Conservation (phyloP, 1,284 basidiomycete genomes). For the Melampsora americana region DNA sequence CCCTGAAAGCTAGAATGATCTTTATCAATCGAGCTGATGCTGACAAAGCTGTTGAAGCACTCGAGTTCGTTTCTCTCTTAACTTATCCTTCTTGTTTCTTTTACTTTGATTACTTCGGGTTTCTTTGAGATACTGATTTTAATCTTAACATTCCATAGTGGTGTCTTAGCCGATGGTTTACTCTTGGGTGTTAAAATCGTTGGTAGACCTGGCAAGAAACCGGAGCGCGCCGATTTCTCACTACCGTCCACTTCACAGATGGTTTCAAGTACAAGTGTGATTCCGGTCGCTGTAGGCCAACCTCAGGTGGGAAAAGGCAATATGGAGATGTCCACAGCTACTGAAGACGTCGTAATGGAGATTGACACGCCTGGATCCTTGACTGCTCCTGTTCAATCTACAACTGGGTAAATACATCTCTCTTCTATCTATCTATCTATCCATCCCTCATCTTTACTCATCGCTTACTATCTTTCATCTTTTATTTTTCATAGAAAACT, state of each 20-base stretch:
- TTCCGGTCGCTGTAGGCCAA: neutral
- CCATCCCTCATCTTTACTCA: neutral
- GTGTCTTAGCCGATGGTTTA: slow-evolving; percentile 28
- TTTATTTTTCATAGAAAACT: slow-evolving; percentile 5
- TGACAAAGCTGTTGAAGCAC: slow-evolving; percentile 24
- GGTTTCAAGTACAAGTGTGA: neutral
- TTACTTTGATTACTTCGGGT: no score
- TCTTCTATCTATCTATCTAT: no score
- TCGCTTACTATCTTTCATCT: neutral
- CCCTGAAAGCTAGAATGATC: slow-evolving; percentile 21
- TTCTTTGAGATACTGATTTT: neutral
- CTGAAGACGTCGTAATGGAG: neutral
- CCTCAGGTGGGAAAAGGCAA: slow-evolving; percentile 10
- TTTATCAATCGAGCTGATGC: slow-evolving; percentile 28
- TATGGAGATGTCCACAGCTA: neutral
- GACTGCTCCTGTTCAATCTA: neutral
- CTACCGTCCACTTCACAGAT: neutral
- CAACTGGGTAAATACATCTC: slow-evolving; percentile 12
- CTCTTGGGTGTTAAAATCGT: slow-evolving; percentile 25
- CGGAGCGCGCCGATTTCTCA: slow-evolving; percentile 26
- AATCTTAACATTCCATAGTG: slow-evolving; percentile 10
- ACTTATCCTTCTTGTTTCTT: neutral
- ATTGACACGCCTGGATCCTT: neutral
- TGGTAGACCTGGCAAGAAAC: slow-evolving; percentile 26
- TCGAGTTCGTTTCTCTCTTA: slow-evolving; percentile 7